Evolutionary conservation across 345 rosid species (phyloP).

Genomic region (Eucalyptus virginea): DNA sequence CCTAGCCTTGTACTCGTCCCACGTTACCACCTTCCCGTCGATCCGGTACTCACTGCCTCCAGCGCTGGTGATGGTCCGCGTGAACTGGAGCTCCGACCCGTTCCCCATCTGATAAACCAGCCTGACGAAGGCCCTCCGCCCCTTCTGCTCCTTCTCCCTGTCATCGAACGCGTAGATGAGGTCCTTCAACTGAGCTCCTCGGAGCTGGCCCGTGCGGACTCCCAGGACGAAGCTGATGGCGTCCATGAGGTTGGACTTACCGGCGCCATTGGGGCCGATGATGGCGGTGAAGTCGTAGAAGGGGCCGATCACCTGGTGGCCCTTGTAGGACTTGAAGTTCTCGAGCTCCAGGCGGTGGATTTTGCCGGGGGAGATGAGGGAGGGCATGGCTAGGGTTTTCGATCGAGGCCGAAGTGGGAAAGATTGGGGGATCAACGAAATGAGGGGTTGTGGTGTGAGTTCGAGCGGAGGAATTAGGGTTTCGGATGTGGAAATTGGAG

Average conservation of each 20-base stretch:
- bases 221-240: constrained; percentile 98
- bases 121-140: constrained; percentile 77
- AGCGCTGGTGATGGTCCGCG: constrained; percentile 54
- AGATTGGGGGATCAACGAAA: background rate
- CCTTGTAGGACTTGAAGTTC: constrained; percentile 97
- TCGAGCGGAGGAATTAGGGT: constrained; percentile 1
- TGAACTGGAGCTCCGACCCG: constrained; percentile 71
- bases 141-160: constrained; percentile 82
- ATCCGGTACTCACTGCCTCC: constrained; percentile 91
- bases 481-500: background rate
- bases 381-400: constrained; percentile 47
- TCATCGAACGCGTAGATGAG: constrained; percentile 91
- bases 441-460: background rate
- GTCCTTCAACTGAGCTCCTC: constrained; percentile 94
- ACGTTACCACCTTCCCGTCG: constrained; percentile 61
- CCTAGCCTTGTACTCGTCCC: constrained; percentile 80
- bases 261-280: constrained; percentile 96
- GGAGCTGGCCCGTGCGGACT: constrained; percentile 91
- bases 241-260: constrained; percentile 97
- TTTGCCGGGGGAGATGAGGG: constrained; percentile 55
- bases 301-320: constrained; percentile 74
- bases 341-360: constrained; percentile 76
- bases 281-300: constrained; percentile 97
- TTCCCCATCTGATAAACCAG: constrained; percentile 59
- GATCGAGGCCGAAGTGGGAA: background rate